phyloP scores from a whole-genome alignment of 176 grass and related monocot species.

The Alopecurus myosuroides region DNA sequence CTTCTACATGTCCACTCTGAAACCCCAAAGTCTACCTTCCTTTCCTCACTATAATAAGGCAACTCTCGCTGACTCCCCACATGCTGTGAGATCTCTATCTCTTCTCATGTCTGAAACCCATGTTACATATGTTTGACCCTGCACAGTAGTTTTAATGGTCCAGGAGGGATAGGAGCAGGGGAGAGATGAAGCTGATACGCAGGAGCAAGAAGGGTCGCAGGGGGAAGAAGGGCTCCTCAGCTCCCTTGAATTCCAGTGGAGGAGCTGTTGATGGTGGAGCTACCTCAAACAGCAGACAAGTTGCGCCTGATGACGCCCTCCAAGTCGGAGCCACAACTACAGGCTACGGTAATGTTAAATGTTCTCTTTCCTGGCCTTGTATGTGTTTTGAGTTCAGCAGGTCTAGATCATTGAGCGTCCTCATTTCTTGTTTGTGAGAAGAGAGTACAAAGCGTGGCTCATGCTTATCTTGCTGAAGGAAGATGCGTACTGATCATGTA shows the following conservation, averaged over 20 bases:
- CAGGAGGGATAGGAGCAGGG: neutral
- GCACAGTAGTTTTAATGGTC: neutral
- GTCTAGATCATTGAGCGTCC: neutral
- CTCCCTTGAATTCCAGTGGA: neutral
- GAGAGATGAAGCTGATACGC: neutral
- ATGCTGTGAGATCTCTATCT: neutral
- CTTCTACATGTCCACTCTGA: neutral
- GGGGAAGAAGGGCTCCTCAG: neutral
- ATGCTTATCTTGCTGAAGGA: neutral
- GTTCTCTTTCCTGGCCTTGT: neutral
- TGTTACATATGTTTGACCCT: neutral
- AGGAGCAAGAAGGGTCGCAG: neutral
- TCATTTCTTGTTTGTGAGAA: neutral
- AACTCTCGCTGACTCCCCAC: neutral
- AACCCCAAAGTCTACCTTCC: neutral
- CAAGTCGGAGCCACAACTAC: neutral
- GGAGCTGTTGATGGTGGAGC: neutral
- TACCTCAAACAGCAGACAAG: neutral
- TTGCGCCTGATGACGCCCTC: neutral
- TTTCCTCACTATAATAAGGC: neutral
- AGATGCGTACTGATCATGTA: neutral
- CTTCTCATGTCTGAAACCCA: neutral
- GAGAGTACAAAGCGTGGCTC: neutral
- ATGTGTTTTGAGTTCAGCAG: neutral
- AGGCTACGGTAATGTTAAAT: neutral